Percentiles rank a stretch among this genome's conserved stretches.
Conservation (phyloP, 306 rosid genomes). For the Hippophae tibetana region DNA sequence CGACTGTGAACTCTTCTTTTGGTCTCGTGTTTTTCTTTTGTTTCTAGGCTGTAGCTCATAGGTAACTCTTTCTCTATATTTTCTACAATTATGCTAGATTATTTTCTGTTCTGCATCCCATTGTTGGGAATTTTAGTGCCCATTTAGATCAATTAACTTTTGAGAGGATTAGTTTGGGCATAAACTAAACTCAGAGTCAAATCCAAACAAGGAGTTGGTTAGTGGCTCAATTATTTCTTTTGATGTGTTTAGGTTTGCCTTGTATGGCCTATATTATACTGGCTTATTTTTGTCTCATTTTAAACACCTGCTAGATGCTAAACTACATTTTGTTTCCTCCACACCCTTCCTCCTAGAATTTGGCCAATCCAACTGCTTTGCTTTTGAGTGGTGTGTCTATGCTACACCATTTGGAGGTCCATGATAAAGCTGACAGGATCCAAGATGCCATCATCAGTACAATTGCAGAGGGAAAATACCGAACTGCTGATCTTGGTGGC, state of each 20-base stretch:
- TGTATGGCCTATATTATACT: neutral
- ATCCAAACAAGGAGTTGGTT: too few species aligned
- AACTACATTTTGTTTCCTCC: constrained; percentile 17
- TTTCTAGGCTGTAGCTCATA: neutral
- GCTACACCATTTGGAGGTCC: constrained; percentile 77
- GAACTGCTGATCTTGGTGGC: constrained; percentile 97
- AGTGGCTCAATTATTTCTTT: neutral
- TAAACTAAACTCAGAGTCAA: neutral
- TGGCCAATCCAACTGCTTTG: constrained; percentile 97
- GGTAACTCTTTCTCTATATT: constrained; percentile 2
- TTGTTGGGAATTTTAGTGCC: neutral
- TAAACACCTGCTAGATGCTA: constrained; percentile 2
- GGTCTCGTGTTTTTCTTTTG: constrained; percentile 1
- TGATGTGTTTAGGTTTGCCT: neutral
- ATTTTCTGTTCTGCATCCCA: neutral
- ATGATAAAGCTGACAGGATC: constrained; percentile 68
- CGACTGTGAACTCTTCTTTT: neutral
- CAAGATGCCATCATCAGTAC: constrained; percentile 76
- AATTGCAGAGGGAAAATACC: constrained; percentile 79
- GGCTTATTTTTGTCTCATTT: neutral
- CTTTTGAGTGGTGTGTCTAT: constrained; percentile 75
- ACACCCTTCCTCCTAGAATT: constrained; percentile 36
- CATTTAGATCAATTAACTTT: neutral
- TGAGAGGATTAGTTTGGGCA: neutral
- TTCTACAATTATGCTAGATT: constrained; percentile 1